Evolutionary conservation across 352 stramenopile genomes (phyloP).

Genomic region (Hyaloperonospora arabidopsidis): DNA sequence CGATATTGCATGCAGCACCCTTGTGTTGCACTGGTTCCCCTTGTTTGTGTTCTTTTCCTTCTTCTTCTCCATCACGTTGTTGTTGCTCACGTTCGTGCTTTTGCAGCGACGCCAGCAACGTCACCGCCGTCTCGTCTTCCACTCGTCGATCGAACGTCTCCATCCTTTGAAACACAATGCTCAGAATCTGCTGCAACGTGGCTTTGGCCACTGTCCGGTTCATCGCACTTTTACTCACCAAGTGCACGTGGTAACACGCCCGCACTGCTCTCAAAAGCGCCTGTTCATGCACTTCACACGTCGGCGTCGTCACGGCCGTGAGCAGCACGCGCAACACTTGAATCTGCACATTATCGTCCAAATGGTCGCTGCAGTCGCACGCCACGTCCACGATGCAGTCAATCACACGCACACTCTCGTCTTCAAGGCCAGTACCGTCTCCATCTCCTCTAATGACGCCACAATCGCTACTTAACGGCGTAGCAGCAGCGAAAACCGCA

Average conservation of each 20-base stretch:
- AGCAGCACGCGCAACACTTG: slow-evolving; percentile 90
- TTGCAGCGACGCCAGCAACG: slow-evolving; percentile 45
- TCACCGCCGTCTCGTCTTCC: slow-evolving; percentile 54
- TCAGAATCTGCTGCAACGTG: slow-evolving; percentile 95
- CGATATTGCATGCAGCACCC: slow-evolving; percentile 20
- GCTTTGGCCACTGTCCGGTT: slow-evolving; percentile 97
- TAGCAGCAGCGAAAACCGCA: not conserved
- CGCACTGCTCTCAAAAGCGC: slow-evolving; percentile 92
- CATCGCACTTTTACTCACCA: slow-evolving; percentile 85
- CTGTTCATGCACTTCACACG: slow-evolving; percentile 87
- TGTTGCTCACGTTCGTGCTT: slow-evolving; percentile 25
- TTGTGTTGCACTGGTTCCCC: slow-evolving; percentile 13
- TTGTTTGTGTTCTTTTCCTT: slow-evolving; percentile 5
- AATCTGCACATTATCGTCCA: slow-evolving; percentile 87
- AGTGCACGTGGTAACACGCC: slow-evolving; percentile 94
- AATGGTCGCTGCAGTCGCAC: slow-evolving; percentile 86
- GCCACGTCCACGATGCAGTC: slow-evolving; percentile 86
- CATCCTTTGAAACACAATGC: slow-evolving; percentile 94
- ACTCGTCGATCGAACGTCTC: slow-evolving; percentile 85
- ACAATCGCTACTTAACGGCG: slow-evolving; percentile 5
- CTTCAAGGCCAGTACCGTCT: too few relatives aligned
- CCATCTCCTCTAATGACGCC: too few relatives aligned
- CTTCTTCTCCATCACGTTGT: slow-evolving; percentile 9
- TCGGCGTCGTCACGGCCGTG: slow-evolving; percentile 85
- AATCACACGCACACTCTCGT: slow-evolving; percentile 52